phyloP scores from a whole-genome alignment of 768 basidiomycete genomes.

The Stropharia rugosoannulata region DNA sequence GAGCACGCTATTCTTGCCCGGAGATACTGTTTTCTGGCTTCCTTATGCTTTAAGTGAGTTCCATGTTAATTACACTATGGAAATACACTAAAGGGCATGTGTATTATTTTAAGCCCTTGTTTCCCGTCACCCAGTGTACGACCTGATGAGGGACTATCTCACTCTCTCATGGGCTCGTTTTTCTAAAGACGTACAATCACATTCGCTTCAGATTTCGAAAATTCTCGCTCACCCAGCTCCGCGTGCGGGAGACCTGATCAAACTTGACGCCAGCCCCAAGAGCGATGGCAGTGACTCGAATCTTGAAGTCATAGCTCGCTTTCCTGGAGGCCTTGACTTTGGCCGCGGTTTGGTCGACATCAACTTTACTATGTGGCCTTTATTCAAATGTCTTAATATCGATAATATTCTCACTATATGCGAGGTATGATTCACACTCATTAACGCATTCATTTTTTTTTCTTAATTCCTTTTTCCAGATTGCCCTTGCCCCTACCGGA shows the following conservation, averaged over 20 bases:
- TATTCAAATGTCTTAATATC: slow-evolving; percentile 90
- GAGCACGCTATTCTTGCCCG: slow-evolving; percentile 85
- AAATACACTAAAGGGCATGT: slow-evolving; percentile 7
- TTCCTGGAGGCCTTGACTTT: slow-evolving; percentile 93
- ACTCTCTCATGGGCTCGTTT: slow-evolving; percentile 95
- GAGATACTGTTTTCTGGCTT: slow-evolving; percentile 92
- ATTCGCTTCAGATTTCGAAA: slow-evolving; percentile 87
- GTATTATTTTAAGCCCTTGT: slow-evolving; percentile 60
- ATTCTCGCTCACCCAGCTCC: slow-evolving; percentile 87
- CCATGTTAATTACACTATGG: slow-evolving; percentile 8
- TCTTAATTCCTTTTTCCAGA: slow-evolving; percentile 42
- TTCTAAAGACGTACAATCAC: slow-evolving; percentile 91
- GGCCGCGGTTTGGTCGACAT: slow-evolving; percentile 89
- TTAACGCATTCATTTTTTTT: neutral
- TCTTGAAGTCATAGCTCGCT: slow-evolving; percentile 84
- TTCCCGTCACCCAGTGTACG: slow-evolving; percentile 91
- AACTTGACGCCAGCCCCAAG: slow-evolving; percentile 78
- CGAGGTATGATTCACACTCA: slow-evolving; percentile 51
- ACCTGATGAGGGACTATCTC: slow-evolving; percentile 92
- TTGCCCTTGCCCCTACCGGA: slow-evolving; percentile 85
- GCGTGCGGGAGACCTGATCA: slow-evolving; percentile 82
- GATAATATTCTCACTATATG: slow-evolving; percentile 93
- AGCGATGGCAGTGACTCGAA: slow-evolving; percentile 49
- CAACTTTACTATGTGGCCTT: slow-evolving; percentile 96
- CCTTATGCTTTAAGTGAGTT: slow-evolving; percentile 86